Percentiles rank a stretch among this genome's conserved stretches.
phyloP scores from a whole-genome alignment of 2,329 filamentous ascomycete genomes.

The Mycosphaerella sp. region DNA sequence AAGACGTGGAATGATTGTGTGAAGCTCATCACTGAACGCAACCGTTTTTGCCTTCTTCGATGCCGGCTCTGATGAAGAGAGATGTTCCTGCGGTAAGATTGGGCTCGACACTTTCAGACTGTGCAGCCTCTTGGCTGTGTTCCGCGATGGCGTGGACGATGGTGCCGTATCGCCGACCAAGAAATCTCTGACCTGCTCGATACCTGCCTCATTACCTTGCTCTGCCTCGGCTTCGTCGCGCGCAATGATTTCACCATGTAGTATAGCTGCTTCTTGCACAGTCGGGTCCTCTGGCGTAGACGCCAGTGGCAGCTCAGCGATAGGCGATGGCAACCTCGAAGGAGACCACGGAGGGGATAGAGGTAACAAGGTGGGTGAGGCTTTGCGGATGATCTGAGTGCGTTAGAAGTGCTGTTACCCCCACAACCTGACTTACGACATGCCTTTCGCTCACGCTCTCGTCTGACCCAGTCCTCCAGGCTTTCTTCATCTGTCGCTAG shows the following conservation, averaged over 20 bases:
- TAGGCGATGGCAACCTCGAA: slow-evolving; percentile 20
- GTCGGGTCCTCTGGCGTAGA: slow-evolving; percentile 31
- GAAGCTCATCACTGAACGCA: slow-evolving; percentile 36
- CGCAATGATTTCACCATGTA: slow-evolving; percentile 31
- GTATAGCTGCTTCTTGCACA: slow-evolving; percentile 20
- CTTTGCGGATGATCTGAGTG: slow-evolving; percentile 30
- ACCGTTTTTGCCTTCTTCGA: slow-evolving; percentile 39
- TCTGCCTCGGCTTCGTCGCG: slow-evolving; percentile 22
- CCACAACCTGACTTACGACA: background rate
- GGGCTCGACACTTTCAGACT: slow-evolving; percentile 44
- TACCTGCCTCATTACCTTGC: slow-evolving; percentile 17
- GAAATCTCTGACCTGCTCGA: background rate
- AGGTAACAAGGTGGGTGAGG: slow-evolving; percentile 46
- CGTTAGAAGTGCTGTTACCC: slow-evolving; percentile 16
- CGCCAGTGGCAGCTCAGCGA: slow-evolving; percentile 29
- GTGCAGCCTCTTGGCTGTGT: slow-evolving; percentile 30
- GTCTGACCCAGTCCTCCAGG: slow-evolving; percentile 8
- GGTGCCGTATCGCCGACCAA: background rate
- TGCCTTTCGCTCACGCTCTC: slow-evolving; percentile 28
- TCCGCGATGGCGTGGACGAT: slow-evolving; percentile 31
- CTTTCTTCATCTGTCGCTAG: slow-evolving; percentile 22
- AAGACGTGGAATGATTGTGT: slow-evolving; percentile 33
- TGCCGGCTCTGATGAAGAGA: slow-evolving; percentile 34
- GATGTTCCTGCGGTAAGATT: slow-evolving; percentile 36
- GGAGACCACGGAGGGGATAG: slow-evolving; percentile 38